Conservation (phyloP, 768 basidiomycete genomes). For the Russula earlei region DNA sequence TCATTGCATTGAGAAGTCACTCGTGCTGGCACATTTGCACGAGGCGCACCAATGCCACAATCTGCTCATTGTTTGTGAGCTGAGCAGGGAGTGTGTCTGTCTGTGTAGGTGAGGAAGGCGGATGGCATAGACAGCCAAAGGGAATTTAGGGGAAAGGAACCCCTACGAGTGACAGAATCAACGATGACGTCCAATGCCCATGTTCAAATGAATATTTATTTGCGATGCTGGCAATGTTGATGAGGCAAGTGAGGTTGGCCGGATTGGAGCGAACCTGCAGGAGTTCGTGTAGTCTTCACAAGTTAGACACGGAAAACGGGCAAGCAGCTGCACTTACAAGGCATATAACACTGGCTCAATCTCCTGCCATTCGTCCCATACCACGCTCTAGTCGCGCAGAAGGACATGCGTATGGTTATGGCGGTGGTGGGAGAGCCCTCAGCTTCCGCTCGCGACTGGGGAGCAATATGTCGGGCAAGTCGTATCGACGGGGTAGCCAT, state of each 20-base stretch:
- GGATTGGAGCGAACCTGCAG: constrained; percentile 36
- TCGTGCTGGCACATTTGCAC: constrained; percentile 61
- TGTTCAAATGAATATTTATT: constrained; percentile 69
- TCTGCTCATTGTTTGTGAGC: constrained; percentile 18
- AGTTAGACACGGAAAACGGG: neutral
- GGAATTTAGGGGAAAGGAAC: constrained; percentile 38
- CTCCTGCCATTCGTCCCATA: too few species aligned
- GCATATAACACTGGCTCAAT: too few species aligned
- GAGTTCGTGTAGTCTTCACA: constrained; percentile 52
- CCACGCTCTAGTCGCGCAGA: too few species aligned
- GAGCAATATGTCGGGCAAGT: too few species aligned
- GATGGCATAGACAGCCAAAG: constrained; percentile 21
- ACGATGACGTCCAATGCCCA: constrained; percentile 72
- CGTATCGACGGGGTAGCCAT: too few species aligned
- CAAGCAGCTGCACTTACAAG: constrained; percentile 36
- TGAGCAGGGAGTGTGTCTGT: constrained; percentile 6
- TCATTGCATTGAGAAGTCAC: constrained; percentile 50
- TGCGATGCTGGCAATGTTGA: constrained; percentile 55
- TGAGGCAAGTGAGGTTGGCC: constrained; percentile 44
- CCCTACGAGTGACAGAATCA: constrained; percentile 51
- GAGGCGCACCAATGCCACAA: constrained; percentile 40
- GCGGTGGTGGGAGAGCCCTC: too few species aligned
- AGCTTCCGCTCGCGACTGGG: too few species aligned
- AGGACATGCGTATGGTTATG: too few species aligned
- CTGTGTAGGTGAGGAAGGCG: constrained; percentile 25